Evolutionary conservation across 345 rosid species (phyloP).

Genomic region (Brassica cretica): DNA sequence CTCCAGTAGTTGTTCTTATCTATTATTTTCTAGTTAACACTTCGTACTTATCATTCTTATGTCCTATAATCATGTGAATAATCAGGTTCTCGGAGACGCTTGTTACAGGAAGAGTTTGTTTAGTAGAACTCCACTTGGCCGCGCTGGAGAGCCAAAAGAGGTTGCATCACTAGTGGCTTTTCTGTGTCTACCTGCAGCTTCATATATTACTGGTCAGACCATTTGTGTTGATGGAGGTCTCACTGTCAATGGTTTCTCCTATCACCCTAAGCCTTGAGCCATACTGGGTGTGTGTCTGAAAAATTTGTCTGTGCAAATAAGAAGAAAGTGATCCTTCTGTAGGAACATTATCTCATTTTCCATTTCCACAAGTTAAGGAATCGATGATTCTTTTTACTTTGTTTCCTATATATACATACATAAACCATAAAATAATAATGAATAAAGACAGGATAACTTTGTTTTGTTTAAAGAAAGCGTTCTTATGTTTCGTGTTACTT

Average conservation of each 20-base stretch:
- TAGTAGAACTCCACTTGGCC: slow-evolving; percentile 48
- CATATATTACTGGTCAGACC: slow-evolving; percentile 60
- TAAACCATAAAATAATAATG: not conserved
- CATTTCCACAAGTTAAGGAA: not conserved
- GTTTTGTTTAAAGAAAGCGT: not conserved
- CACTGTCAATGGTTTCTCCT: slow-evolving; percentile 43
- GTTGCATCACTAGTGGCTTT: slow-evolving; percentile 55
- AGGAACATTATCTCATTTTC: not conserved
- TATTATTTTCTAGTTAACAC: not conserved
- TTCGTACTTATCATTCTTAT: not conserved
- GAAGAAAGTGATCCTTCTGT: not conserved
- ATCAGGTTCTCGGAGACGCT: not conserved
- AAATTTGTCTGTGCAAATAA: not conserved
- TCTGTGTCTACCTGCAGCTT: slow-evolving; percentile 58
- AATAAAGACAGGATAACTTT: not conserved
- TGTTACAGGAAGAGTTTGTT: slow-evolving; percentile 4
- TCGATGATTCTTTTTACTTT: not conserved
- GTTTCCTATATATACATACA: not conserved
- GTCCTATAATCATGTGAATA: not conserved
- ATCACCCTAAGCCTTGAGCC: not conserved
- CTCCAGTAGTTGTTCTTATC: not conserved
- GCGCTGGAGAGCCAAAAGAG: slow-evolving; percentile 48
- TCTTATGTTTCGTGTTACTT: too few relatives aligned
- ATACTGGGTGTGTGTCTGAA: not conserved
- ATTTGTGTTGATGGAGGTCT: slow-evolving; percentile 55